phyloP scores from a whole-genome alignment of 148 eudicot species.

The Cornus florida region DNA sequence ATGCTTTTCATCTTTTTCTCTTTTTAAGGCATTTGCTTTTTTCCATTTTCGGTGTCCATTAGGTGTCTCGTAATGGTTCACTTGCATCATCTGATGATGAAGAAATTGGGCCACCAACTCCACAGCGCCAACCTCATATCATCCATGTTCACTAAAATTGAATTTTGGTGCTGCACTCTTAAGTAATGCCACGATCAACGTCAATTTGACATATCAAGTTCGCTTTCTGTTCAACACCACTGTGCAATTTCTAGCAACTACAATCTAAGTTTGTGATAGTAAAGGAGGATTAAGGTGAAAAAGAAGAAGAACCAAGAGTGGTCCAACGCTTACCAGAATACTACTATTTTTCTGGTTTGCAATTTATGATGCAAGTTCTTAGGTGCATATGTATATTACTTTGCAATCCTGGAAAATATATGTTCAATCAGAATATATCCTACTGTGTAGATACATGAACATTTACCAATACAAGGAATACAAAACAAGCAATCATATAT shows the following conservation, averaged over 20 bases:
- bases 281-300: neutral
- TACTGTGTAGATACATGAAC: neutral
- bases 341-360: neutral
- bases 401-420: neutral
- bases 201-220: neutral
- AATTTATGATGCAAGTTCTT: neutral
- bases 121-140: conserved; percentile 3
- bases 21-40: neutral
- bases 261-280: neutral
- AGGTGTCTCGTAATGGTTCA: conserved; percentile 24
- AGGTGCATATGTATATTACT: neutral
- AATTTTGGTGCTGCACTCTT: neutral
- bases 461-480: neutral
- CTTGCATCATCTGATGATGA: conserved; percentile 34
- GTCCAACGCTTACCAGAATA: too few relatives aligned
- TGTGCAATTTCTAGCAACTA: neutral
- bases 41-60: neutral
- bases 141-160: conserved; percentile 1
- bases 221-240: neutral
- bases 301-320: neutral
- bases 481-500: neutral
- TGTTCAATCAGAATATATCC: neutral
- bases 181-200: neutral
- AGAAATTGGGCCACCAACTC: conserved; percentile 22
- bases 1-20: neutral